These are phyloP conservation scores for Paspalum vaginatum DNA, from an alignment of 176 grass and related monocot genomes.

Conservation along the genomic window DNA sequence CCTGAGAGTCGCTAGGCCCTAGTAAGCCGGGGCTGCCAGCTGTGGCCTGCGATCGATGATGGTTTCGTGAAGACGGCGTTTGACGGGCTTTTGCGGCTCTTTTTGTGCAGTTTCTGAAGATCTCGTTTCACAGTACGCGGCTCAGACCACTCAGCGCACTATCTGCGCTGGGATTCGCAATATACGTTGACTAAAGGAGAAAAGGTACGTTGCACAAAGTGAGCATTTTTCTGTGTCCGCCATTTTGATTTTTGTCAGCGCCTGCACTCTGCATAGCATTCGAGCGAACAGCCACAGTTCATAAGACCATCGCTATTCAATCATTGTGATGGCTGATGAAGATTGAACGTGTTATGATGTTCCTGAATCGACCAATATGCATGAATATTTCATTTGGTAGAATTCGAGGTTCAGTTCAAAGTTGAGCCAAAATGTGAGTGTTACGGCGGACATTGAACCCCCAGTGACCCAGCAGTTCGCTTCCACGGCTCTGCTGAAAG, in stretches of 20 bases:
- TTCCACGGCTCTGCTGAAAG: not conserved
- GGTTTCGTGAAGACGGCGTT: not conserved
- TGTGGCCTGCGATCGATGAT: too few species aligned
- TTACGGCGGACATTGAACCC: too few species aligned
- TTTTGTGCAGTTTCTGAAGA: not conserved
- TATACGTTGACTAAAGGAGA: not conserved
- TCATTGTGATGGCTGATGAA: not conserved
- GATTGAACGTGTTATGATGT: not conserved
- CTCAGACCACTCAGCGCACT: slow-evolving; percentile 10
- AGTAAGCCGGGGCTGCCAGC: too few species aligned
- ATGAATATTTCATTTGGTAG: not conserved
- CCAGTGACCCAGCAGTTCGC: not conserved
- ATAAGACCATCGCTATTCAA: not conserved
- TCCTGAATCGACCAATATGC: not conserved
- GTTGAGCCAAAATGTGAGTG: not conserved
- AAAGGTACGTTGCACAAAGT: slow-evolving; percentile 1
- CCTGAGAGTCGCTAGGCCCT: too few species aligned
- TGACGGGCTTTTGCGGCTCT: not conserved
- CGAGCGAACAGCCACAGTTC: not conserved
- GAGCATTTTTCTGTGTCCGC: not conserved
- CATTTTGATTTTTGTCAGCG: not conserved
- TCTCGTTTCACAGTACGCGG: slow-evolving; percentile 8
- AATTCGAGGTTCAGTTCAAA: not conserved
- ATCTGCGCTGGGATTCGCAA: not conserved
- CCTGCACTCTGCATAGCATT: not conserved